phyloP scores from a whole-genome alignment of 2,329 filamentous ascomycete genomes.

The Didymella lethalis region DNA sequence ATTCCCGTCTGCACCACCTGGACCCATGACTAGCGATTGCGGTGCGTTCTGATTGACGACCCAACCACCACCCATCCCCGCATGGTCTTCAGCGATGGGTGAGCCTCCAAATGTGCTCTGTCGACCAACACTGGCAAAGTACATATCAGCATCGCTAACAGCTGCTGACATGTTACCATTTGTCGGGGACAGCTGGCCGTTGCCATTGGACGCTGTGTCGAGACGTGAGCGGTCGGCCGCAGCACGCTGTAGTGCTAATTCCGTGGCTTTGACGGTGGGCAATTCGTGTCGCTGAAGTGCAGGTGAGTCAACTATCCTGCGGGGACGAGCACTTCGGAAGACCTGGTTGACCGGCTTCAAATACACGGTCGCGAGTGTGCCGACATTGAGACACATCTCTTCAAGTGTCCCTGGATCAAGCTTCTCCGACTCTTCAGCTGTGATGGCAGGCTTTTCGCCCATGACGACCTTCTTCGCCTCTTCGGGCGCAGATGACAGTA shows the following conservation, averaged over 20 bases:
- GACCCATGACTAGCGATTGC: conserved; percentile 42
- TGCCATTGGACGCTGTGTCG: conserved; percentile 39
- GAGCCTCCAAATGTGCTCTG: conserved; percentile 49
- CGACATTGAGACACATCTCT: conserved; percentile 96
- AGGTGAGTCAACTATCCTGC: conserved; percentile 80
- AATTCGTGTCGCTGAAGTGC: conserved; percentile 79
- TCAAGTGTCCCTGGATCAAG: conserved; percentile 90
- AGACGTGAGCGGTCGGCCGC: conserved; percentile 41
- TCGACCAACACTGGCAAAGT: conserved; percentile 72
- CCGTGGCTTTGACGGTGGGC: conserved; percentile 62
- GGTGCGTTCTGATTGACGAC: conserved; percentile 49
- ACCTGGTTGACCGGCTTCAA: conserved; percentile 97
- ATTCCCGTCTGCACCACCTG: conserved; percentile 39
- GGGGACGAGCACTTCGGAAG: conserved; percentile 85
- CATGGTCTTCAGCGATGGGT: conserved; percentile 43
- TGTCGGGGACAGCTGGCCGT: conserved; percentile 29
- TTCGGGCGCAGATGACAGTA: conserved; percentile 89
- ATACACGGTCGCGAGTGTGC: conserved; percentile 95
- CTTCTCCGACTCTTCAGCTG: conserved; percentile 87
- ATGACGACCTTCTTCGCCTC: conserved; percentile 90
- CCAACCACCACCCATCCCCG: conserved; percentile 43
- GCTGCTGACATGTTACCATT: conserved; percentile 69
- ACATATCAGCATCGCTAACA: conserved; percentile 84
- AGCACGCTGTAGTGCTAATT: conserved; percentile 44
- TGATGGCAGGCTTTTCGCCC: conserved; percentile 96